Evolutionary conservation across 805 yeast genomes (phyloP), one percentile per base, ranked within the genome.

Genomic region (Pichia ethanolica): DNA sequence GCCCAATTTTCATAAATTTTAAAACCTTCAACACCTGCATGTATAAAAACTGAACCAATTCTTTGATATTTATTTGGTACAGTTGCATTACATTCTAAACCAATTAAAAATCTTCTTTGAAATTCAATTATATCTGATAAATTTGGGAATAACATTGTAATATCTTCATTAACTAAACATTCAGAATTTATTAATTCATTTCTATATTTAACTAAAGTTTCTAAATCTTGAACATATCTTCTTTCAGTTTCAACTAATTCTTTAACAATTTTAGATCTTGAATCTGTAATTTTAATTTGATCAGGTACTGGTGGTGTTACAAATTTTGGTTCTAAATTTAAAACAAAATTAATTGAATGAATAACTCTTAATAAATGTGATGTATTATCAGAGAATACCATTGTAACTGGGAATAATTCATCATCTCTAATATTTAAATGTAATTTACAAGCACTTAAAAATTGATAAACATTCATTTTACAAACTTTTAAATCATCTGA

Each of bases 1-100:
- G 97, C 87, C 91, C 96, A 93, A 7, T 96, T 89, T 65, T 89
- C 96, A 67, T 93, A 93, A 9, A 88, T 80, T 54, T 81, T 83
- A 70, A 93, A 93, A 30, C 89, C 91, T 36, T 82, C 80, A 33
- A 71, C 66, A 35, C 90, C 86, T 10, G 93, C 87, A 65, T 85
- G 95, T 52, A 86, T 74, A 64, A 93, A 91, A 1, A 90, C 75
- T 1, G 95, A 85, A 3, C 98, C 99, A 42, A 91, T 80, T 53
- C 97, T 75, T 66, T 90, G 97, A 59, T 79, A 79, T 50, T 79
- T 77, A 30, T 81, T 75, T 2, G 90, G 87, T 3, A 85, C 84
- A 39, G 79, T 70, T 5, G 89, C 82, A 67, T 91, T 89, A 60
- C 90, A 86, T 69, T 93, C 99, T 51, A 90, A 67, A 0, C 97